Percentiles rank a stretch among this genome's conserved stretches.
These are phyloP conservation scores for Saussurea involucrata DNA, from an alignment of 129 eudicot species.

Conservation along the genomic window DNA sequence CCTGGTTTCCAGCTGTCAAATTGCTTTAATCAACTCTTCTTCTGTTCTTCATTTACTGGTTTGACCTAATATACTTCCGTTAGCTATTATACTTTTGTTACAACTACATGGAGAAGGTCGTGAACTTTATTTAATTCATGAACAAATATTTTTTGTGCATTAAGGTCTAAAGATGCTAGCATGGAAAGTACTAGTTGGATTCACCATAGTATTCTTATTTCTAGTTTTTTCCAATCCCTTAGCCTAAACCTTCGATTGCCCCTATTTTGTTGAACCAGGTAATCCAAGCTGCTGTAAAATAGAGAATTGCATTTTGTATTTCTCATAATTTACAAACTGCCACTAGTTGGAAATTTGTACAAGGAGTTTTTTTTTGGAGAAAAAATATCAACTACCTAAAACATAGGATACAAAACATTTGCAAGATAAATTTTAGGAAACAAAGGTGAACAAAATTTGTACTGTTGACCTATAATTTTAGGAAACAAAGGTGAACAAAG, in stretches of 20 bases:
- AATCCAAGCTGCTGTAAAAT: not conserved
- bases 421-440: not conserved
- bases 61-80: not conserved
- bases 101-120: not conserved
- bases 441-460: conserved; percentile 1
- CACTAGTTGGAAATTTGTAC: not conserved
- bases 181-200: not conserved
- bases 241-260: not conserved
- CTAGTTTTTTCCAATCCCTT: not conserved
- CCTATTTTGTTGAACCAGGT: not conserved
- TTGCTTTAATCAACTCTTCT: not conserved
- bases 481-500: not conserved
- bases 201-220: not conserved
- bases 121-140: no score
- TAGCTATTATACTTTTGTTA: not conserved
- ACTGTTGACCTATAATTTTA: not conserved
- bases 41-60: not conserved
- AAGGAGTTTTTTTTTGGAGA: not conserved
- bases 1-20: not conserved
- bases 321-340: not conserved
- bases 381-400: not conserved
- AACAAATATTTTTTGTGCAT: not conserved
- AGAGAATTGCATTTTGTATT: not conserved
- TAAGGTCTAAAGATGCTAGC: not conserved
- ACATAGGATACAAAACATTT: not conserved